phyloP scores from a whole-genome alignment of 768 basidiomycete genomes.

The Paxillus rubicundulus region DNA sequence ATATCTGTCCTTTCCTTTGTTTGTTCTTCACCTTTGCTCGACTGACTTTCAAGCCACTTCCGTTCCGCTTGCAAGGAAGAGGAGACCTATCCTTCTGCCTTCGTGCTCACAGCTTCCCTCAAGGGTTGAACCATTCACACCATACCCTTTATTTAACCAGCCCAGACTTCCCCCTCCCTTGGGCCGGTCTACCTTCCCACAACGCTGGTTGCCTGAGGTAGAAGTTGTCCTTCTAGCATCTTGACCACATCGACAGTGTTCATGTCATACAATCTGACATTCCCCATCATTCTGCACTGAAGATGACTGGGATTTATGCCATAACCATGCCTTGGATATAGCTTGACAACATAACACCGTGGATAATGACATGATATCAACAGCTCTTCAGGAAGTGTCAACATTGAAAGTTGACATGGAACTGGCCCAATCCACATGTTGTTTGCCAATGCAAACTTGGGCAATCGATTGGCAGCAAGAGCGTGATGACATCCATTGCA shows the following conservation, averaged over 20 bases:
- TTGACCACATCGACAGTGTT: slow-evolving; percentile 11
- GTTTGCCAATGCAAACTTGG: slow-evolving; percentile 33
- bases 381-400: slow-evolving; percentile 37
- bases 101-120: too few relatives aligned
- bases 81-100: too few relatives aligned
- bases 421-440: slow-evolving; percentile 38
- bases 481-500: too few relatives aligned
- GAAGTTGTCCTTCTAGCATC: slow-evolving; percentile 24
- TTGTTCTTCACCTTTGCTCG: too few relatives aligned
- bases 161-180: too few relatives aligned
- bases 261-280: slow-evolving; percentile 33
- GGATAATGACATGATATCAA: slow-evolving; percentile 34
- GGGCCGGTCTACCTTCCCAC: too few relatives aligned
- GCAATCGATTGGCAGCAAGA: too few relatives aligned
- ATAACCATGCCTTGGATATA: slow-evolving; percentile 30
- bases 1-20: too few relatives aligned
- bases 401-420: slow-evolving; percentile 22
- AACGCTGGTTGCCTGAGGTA: slow-evolving; percentile 26
- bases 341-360: slow-evolving; percentile 34
- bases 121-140: too few relatives aligned
- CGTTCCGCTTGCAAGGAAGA: too few relatives aligned
- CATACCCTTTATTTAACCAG: too few relatives aligned
- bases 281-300: slow-evolving; percentile 30
- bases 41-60: too few relatives aligned
- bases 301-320: neutral